Evolutionary conservation across 345 rosid species (phyloP), one percentile per base, ranked within the genome.

Genomic region (Trapa incisa): DNA sequence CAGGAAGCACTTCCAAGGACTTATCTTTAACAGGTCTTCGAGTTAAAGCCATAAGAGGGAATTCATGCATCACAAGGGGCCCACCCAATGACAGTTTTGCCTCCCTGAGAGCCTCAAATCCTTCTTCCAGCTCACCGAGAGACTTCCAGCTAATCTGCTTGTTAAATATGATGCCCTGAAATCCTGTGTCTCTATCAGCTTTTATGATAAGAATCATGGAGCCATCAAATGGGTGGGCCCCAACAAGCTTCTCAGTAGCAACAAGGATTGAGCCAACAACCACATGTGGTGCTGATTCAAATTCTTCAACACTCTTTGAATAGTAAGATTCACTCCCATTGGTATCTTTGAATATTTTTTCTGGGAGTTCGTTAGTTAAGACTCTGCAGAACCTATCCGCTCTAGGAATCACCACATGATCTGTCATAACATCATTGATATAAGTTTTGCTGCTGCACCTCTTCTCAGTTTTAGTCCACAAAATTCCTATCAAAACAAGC

Each of bases 121-220:
- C 81, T 80, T 79, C 80, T 11, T 75, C 82, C 17, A 88, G 79
- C 50, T 85, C 81, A 13, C 79, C 80, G 48, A 91, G 72, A 13
- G 86, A 64, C 42, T 85, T 86, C 99, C 99, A 94, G 32, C 84
- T 67, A 57, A 94, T 71, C 47, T 64, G 86, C 77, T 87, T 94
- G 85, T 91, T 88, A 54, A 83, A 70, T 47, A 94, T 93, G 71
- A 91, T 78, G 72, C 99, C 99, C 69, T 79, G 80, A 77, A 91
- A 87, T 56, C 97, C 89, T 4, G 71, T 58, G 47, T 65, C 74
- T 6, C 52, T 65, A 63, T 80, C 85, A 14, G 82, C 92, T 79
- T 82, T 84, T 65, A 91, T 80, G 45, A 94, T 77, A 69, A 94
- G 76, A 68, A 91, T 70, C 81, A 52, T 74, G 32, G 99, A 87